These are phyloP conservation scores for Mycogone perniciosa DNA, from an alignment of 2,329 filamentous ascomycete genomes.

Conservation along the genomic window DNA sequence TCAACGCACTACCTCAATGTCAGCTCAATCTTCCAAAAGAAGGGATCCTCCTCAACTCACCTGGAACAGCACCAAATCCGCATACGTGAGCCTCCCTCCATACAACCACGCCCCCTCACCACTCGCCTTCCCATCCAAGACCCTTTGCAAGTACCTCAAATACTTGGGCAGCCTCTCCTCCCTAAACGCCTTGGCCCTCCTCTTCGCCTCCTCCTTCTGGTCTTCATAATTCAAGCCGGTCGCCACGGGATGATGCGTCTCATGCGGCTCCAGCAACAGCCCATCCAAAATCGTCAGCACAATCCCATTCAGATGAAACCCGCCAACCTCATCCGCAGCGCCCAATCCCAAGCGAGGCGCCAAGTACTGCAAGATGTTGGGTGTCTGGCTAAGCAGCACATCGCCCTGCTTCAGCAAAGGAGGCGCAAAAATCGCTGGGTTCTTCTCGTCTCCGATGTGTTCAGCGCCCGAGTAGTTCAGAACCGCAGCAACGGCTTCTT, in stretches of 20 bases:
- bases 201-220: slow-evolving; percentile 61
- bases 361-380: slow-evolving; percentile 68
- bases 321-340: slow-evolving; percentile 33
- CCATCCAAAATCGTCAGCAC: slow-evolving; percentile 65
- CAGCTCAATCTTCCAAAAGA: background rate
- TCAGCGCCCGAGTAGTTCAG: slow-evolving; percentile 38
- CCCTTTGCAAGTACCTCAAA: slow-evolving; percentile 62
- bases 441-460: slow-evolving; percentile 45
- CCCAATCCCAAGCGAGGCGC: slow-evolving; percentile 53
- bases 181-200: slow-evolving; percentile 51
- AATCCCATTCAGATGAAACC: slow-evolving; percentile 56
- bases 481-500: slow-evolving; percentile 44
- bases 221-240: slow-evolving; percentile 61
- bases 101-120: slow-evolving; percentile 60
- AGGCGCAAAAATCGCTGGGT: slow-evolving; percentile 60
- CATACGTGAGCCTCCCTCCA: slow-evolving; percentile 59
- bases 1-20: slow-evolving; percentile 39
- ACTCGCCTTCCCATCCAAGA: slow-evolving; percentile 50
- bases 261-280: slow-evolving; percentile 64
- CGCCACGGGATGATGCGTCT: slow-evolving; percentile 68
- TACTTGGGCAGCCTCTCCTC: slow-evolving; percentile 64
- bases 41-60: slow-evolving; percentile 30
- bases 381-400: slow-evolving; percentile 60
- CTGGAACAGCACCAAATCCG: slow-evolving; percentile 69
- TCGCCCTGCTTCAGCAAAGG: slow-evolving; percentile 59